These are phyloP conservation scores for Fistulifera solaris DNA, from an alignment of 108 stramenopile genomes.

Conservation along the genomic window DNA sequence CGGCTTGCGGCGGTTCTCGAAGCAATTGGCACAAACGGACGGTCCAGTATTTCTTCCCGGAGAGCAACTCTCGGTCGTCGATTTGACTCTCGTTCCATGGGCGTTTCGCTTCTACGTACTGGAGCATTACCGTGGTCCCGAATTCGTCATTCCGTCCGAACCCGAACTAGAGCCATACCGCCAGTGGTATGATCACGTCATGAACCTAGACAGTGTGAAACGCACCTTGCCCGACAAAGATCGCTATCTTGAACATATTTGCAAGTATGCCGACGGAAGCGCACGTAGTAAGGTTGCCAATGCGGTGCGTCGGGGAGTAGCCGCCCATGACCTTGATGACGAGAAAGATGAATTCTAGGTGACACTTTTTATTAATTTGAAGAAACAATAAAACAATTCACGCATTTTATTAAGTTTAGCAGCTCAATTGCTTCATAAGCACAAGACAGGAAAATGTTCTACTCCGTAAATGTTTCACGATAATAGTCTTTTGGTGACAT, in stretches of 20 bases:
- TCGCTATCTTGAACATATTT: conserved; percentile 71
- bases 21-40: conserved; percentile 40
- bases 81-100: conserved; percentile 72
- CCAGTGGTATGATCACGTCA: conserved; percentile 71
- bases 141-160: conserved; percentile 42
- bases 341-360: conserved; percentile 55
- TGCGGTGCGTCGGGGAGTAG: conserved; percentile 73
- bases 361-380: background rate
- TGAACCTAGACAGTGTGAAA: conserved; percentile 49
- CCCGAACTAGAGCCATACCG: conserved; percentile 48
- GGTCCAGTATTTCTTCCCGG: conserved; percentile 49
- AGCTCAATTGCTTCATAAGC: too few relatives aligned
- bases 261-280: conserved; percentile 74
- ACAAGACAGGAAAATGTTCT: too few relatives aligned
- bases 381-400: background rate
- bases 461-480: too few relatives aligned
- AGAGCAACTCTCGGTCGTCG: conserved; percentile 48
- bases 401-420: too few relatives aligned
- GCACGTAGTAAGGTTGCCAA: conserved; percentile 81
- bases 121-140: conserved; percentile 68
- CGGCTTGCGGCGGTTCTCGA: conserved; percentile 53
- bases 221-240: conserved; percentile 78
- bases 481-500: too few relatives aligned
- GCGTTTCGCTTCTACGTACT: conserved; percentile 73
- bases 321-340: conserved; percentile 79